These are phyloP conservation scores for Kuraishia floccosa DNA, from an alignment of 805 yeast genomes.

Conservation along the genomic window DNA sequence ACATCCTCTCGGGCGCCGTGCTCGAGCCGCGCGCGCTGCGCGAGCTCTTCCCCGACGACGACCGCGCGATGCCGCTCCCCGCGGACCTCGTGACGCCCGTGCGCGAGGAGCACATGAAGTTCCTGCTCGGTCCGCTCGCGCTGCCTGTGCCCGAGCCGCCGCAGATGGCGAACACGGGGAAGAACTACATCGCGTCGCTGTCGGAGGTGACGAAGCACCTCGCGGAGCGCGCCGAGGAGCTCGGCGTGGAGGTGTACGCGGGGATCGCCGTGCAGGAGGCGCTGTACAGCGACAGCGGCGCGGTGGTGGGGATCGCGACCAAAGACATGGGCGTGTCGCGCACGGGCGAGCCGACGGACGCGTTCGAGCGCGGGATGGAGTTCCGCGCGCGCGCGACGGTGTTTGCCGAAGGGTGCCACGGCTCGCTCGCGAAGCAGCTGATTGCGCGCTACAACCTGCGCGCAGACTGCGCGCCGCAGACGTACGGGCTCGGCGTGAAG, in stretches of 20 bases:
- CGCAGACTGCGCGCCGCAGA: slow-evolving; percentile 57
- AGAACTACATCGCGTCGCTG: slow-evolving; percentile 78
- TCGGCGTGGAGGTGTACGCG: slow-evolving; percentile 91
- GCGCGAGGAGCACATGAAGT: slow-evolving; percentile 62
- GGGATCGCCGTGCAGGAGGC: slow-evolving; percentile 80
- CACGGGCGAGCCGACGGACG: slow-evolving; percentile 63
- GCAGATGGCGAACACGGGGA: slow-evolving; percentile 70
- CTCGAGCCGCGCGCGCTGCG: slow-evolving; percentile 81
- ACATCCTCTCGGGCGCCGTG: slow-evolving; percentile 89
- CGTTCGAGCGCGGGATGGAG: slow-evolving; percentile 96
- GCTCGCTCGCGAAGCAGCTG: slow-evolving; percentile 74
- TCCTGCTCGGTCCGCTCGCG: slow-evolving; percentile 42
- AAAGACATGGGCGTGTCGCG: slow-evolving; percentile 82
- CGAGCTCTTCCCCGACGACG: slow-evolving; percentile 72
- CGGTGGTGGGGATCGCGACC: slow-evolving; percentile 85
- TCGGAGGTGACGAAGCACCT: slow-evolving; percentile 73
- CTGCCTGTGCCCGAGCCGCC: slow-evolving; percentile 89
- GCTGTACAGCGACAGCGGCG: slow-evolving; percentile 41
- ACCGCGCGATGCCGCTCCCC: slow-evolving; percentile 67
- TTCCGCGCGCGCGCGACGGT: slow-evolving; percentile 85
- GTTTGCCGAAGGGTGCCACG: slow-evolving; percentile 98
- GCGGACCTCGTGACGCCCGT: slow-evolving; percentile 66
- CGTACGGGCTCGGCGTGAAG: slow-evolving; percentile 92
- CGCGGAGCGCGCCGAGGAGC: slow-evolving; percentile 80
- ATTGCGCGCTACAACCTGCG: slow-evolving; percentile 63